phyloP scores from a whole-genome alignment of 176 grass and related monocot species.

The Triticum urartu region DNA sequence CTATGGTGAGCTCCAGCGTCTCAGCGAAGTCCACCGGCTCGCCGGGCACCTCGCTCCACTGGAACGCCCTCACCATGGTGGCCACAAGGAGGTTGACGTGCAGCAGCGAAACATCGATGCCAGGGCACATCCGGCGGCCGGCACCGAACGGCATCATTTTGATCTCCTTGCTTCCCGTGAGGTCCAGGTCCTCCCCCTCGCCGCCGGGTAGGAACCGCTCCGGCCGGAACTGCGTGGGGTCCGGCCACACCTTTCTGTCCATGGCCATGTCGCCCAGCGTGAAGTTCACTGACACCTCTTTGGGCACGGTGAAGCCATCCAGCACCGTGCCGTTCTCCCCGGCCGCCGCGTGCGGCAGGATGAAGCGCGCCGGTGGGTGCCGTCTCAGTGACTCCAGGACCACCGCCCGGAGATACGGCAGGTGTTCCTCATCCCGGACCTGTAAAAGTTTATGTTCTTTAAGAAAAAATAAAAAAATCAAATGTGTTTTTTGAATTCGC shows the following conservation, averaged over 20 bases:
- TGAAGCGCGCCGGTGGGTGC: background rate
- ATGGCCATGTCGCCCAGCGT: background rate
- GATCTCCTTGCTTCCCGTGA: too few species aligned
- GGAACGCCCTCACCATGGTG: background rate
- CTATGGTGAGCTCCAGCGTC: background rate
- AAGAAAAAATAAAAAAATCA: too few species aligned
- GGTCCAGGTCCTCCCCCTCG: background rate
- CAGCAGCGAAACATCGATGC: background rate
- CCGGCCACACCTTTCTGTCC: background rate
- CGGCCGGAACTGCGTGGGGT: background rate
- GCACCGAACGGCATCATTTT: too few species aligned
- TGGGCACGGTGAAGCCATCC: background rate
- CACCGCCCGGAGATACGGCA: background rate
- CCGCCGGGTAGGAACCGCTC: background rate
- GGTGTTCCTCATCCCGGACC: background rate
- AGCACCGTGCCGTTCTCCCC: background rate
- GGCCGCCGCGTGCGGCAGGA: background rate
- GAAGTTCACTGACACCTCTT: background rate
- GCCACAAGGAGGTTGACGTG: background rate
- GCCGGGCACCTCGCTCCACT: background rate
- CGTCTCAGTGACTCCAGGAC: background rate
- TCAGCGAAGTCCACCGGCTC: background rate
- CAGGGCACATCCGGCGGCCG: too few species aligned
- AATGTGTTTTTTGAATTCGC: too few species aligned
- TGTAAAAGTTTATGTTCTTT: too few species aligned